Conservation (phyloP, 257 asterid species). For the Solanum clarkiae region DNA sequence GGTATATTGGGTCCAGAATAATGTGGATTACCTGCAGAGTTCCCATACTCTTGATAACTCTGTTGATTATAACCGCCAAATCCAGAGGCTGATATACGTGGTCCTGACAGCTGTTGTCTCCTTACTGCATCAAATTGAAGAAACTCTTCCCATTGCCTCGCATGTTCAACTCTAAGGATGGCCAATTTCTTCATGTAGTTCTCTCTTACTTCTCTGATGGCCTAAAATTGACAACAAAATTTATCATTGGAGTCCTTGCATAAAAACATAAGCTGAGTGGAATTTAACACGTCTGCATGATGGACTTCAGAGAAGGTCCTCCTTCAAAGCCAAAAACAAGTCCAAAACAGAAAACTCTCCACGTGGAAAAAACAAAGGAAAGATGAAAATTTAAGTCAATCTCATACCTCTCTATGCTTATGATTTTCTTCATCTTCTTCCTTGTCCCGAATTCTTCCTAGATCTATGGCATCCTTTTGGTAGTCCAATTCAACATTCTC, state of each 20-base stretch:
- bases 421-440: slow-evolving; percentile 91
- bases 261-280: not conserved
- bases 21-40: slow-evolving; percentile 35
- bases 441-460: slow-evolving; percentile 75
- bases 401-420: slow-evolving; percentile 83
- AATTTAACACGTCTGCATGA: not conserved
- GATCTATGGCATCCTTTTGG: slow-evolving; percentile 76
- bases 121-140: slow-evolving; percentile 56
- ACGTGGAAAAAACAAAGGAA: not conserved
- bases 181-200: slow-evolving; percentile 47
- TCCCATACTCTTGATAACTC: slow-evolving; percentile 36
- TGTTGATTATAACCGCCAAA: slow-evolving; percentile 44
- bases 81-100: slow-evolving; percentile 35
- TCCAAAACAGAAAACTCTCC: not conserved
- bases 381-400: not conserved
- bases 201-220: slow-evolving; percentile 61
- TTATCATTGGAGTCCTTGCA: not conserved
- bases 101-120: slow-evolving; percentile 47
- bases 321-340: not conserved
- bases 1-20: slow-evolving; percentile 45
- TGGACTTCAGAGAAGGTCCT: not conserved
- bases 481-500: slow-evolving; percentile 73
- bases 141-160: slow-evolving; percentile 77
- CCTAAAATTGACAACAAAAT: slow-evolving; percentile 29
- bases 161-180: slow-evolving; percentile 49